Base-by-base conservation (phyloP, 169 alveolate genomes). In the Cryptosporidium baileyi region DNA sequence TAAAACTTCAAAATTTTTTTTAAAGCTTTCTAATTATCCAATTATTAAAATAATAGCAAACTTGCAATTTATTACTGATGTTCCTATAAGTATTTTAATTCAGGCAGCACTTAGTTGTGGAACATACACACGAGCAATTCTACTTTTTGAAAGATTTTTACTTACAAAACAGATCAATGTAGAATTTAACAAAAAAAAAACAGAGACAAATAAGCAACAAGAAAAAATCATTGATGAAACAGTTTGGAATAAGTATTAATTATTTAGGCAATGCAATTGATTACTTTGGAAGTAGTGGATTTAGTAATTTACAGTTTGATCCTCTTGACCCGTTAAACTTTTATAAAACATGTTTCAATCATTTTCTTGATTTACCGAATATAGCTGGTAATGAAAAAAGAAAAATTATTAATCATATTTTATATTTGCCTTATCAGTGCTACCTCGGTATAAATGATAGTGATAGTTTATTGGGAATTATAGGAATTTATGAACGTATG, bases 31-130 rank as follows among this genome's bases (percentile, higher is more conserved):
- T 3, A 57, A 74, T 13, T 57, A 40, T 22, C 85, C 85, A 54
- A 40, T 57, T 36, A 36, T 74, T 7, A 51, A 34, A 24, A 40
- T 54, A 5, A 13, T 74, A 15, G 85, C 85, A 34, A 74, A 74
- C 26, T 54, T 74, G 19, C 85, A 74, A 8, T 74, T 74, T 34
- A 54, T 74, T 38, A 74, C 67, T 3, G 85, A 74, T 34, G 54
- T 74, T 26, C 85, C 85, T 24, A 57, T 74, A 4, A 74, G 85
- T 38, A 47, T 74, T 15, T 36, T 74, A 41, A 57, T 51, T 40
- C 85, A 74, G 36, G 65, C 85, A 24, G 85, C 85, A 54, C 32
- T 74, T 28, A 38, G 61, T 19, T 74, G 85, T 24, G 67, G 85
- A 15, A 22, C 85, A 54, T 54, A 54, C 24, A 74, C 74, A 36